Percentiles rank a stretch among this genome's conserved stretches.
phyloP scores from a whole-genome alignment of 2,329 filamentous ascomycete genomes.

The Monilinia aucupariae region DNA sequence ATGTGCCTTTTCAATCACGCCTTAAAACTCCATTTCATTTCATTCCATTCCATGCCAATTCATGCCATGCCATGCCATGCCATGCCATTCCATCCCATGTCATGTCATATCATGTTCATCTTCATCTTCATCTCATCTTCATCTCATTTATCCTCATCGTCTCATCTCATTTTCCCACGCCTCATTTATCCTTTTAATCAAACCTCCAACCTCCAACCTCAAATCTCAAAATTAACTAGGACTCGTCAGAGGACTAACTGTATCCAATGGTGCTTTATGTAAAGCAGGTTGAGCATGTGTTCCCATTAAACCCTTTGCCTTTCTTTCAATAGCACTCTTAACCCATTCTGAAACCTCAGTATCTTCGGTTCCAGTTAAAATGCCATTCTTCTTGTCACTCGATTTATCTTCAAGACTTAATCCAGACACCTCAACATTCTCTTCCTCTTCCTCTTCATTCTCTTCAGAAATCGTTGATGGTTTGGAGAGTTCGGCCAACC shows the following conservation, averaged over 20 bases:
- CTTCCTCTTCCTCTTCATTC: slow-evolving; percentile 50
- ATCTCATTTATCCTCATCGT: too few species aligned
- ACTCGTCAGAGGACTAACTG: slow-evolving; percentile 48
- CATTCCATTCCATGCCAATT: too few species aligned
- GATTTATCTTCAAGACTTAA: slow-evolving; percentile 12
- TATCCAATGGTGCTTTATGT: slow-evolving; percentile 80
- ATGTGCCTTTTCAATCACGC: too few species aligned
- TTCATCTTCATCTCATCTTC: too few species aligned
- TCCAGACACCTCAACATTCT: slow-evolving; percentile 28
- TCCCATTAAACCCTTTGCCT: slow-evolving; percentile 51
- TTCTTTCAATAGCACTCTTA: slow-evolving; percentile 60
- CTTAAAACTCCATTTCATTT: not conserved
- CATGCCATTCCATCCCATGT: too few species aligned
- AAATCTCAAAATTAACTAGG: too few species aligned
- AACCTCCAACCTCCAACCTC: not conserved
- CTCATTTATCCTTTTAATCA: not conserved
- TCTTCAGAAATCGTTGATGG: slow-evolving; percentile 69
- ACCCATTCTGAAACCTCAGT: slow-evolving; percentile 87
- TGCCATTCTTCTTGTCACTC: not conserved
- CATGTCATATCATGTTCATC: too few species aligned
- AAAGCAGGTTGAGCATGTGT: slow-evolving; percentile 67
- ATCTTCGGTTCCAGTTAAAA: slow-evolving; percentile 48
- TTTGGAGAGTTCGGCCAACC: slow-evolving; percentile 72
- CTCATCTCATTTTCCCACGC: not conserved
- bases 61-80: too few species aligned